phyloP scores from a whole-genome alignment of 805 yeast species.

The Sugiyamaella lignohabitans region DNA sequence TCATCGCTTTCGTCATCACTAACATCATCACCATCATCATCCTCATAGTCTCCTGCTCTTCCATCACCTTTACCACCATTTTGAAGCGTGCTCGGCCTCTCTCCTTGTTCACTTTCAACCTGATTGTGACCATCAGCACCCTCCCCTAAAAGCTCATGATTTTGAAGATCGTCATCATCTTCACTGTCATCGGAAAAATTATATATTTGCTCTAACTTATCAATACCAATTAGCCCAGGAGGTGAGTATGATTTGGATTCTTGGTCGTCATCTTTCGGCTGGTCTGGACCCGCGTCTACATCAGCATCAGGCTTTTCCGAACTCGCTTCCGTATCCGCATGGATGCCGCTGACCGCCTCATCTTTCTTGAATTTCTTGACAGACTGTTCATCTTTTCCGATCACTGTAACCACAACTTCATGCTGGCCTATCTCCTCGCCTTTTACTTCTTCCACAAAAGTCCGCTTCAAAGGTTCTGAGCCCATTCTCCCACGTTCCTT shows the following conservation, averaged over 20 bases:
- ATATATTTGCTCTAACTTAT: conserved; percentile 4
- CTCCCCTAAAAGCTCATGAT: neutral
- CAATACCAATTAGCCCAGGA: neutral
- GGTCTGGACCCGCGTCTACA: neutral
- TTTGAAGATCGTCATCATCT: neutral
- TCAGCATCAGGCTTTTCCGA: too few species aligned
- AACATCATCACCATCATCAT: conserved; percentile 18
- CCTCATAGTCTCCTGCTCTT: neutral
- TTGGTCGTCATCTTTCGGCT: neutral
- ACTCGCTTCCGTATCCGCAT: too few species aligned
- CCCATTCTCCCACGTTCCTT: too few species aligned
- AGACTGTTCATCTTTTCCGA: neutral
- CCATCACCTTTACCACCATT: too few species aligned
- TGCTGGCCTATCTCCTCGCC: too few species aligned
- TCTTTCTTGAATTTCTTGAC: neutral
- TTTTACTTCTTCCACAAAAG: too few species aligned
- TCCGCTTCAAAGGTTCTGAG: too few species aligned
- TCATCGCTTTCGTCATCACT: conserved; percentile 14
- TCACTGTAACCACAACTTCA: too few species aligned
- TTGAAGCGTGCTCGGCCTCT: neutral
- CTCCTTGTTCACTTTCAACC: neutral
- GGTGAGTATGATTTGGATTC: neutral
- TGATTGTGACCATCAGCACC: neutral
- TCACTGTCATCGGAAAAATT: conserved; percentile 6
- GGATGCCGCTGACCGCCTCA: neutral